These are phyloP conservation scores for Parachaetomium inaequale DNA, from an alignment of 495 filamentous ascomycete species.

Conservation along the genomic window DNA sequence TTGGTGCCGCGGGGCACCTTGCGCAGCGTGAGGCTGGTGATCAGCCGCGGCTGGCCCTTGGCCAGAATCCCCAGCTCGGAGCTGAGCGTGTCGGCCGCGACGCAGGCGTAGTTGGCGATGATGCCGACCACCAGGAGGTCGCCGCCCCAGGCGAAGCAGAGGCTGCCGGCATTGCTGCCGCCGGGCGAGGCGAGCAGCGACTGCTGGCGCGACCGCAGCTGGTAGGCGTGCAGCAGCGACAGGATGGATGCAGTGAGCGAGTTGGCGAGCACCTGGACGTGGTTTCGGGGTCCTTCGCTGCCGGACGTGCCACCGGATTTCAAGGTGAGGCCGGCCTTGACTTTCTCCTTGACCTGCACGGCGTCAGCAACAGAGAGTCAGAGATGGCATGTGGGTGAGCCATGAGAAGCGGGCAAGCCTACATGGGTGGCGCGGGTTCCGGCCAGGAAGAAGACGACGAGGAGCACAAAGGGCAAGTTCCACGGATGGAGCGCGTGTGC, in stretches of 20 bases:
- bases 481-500: slow-evolving; percentile 87
- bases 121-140: slow-evolving; percentile 57
- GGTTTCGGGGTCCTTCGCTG: slow-evolving; percentile 76
- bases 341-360: slow-evolving; percentile 73
- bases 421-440: slow-evolving; percentile 83
- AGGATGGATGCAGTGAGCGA: slow-evolving; percentile 73
- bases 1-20: slow-evolving; percentile 88
- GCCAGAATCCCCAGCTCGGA: slow-evolving; percentile 94
- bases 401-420: slow-evolving; percentile 12
- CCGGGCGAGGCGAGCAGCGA: slow-evolving; percentile 18
- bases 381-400: background rate
- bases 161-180: slow-evolving; percentile 30
- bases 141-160: slow-evolving; percentile 50
- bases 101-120: slow-evolving; percentile 80
- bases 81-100: slow-evolving; percentile 89
- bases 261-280: slow-evolving; percentile 90
- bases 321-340: slow-evolving; percentile 78
- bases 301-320: slow-evolving; percentile 66
- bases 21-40: slow-evolving; percentile 71
- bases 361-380: background rate
- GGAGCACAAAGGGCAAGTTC: slow-evolving; percentile 78
- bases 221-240: slow-evolving; percentile 64
- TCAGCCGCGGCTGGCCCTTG: slow-evolving; percentile 69
- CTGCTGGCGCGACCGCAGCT: slow-evolving; percentile 48
- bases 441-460: slow-evolving; percentile 81